Evolutionary conservation across 2,329 filamentous ascomycete genomes (phyloP), one percentile per base, ranked within the genome.

Genomic region (Botrytis paeoniae): DNA sequence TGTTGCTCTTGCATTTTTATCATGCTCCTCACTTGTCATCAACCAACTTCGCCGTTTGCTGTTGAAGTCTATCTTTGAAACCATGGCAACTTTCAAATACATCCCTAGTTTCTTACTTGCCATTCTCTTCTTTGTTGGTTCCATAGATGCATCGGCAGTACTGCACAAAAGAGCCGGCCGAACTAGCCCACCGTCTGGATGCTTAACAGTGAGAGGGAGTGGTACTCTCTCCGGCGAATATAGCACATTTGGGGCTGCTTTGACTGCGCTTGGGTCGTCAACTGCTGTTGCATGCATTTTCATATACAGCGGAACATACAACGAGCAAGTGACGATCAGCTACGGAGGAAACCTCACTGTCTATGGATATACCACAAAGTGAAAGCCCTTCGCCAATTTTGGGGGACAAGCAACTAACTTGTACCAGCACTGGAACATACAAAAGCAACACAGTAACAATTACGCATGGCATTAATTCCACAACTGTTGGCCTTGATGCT

Each of bases 201-300:
- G 73, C 32, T 32, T 70, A 2, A 63, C 63, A 25, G 73, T 74
- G 8, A 59, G 65, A 59, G 70, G 70, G 12, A 73, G 51, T 22
- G 73, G 73, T 39, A 74, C 70, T 32, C 65, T 41, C 6, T 64
- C 73, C 18, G 73, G 73, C 20, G 70, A 74, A 48, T 73, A 74
- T 48, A 70, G 57, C 29, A 70, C 68, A n/a, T 25, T 70, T 9
- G 41, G n/a, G 7, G 68, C 68, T 45, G 68, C 68, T 8, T 39
- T 70, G 9, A 63, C 9, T 20, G 68, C 68, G 9, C 59, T 70
- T 37, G 68, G 54, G 43, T 70, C 68, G 16, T 48, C 54, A 14
- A 62, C 54, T 35, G n/a, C 37, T 2, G 37, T 18, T 2, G 66
- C 68, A 37, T 70, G 68, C n/a, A 45, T 70, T 22, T 70, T 62